These are phyloP conservation scores for Dothideomycetidae sp. DNA, from an alignment of 2,329 filamentous ascomycete genomes.

Conservation along the genomic window DNA sequence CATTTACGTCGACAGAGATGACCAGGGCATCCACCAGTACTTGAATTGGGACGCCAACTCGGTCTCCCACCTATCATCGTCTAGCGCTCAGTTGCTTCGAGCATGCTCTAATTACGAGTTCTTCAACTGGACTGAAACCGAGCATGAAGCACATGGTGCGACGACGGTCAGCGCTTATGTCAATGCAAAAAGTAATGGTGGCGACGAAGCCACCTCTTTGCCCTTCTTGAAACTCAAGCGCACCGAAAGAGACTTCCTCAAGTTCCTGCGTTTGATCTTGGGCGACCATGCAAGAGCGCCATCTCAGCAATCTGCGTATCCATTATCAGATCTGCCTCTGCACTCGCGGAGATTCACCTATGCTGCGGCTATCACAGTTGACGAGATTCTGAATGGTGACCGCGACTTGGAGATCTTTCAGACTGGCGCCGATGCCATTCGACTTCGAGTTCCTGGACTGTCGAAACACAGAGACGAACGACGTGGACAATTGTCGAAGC, in stretches of 20 bases:
- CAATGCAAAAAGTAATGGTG: neutral
- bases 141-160: slow-evolving; percentile 2
- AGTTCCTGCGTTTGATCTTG: slow-evolving; percentile 50
- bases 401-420: slow-evolving; percentile 51
- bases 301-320: slow-evolving; percentile 50
- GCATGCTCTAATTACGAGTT: slow-evolving; percentile 62
- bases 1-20: slow-evolving; percentile 54
- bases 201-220: neutral
- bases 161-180: slow-evolving; percentile 1
- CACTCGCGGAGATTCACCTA: slow-evolving; percentile 52
- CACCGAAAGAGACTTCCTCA: slow-evolving; percentile 54
- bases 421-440: slow-evolving; percentile 52
- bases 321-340: slow-evolving; percentile 46
- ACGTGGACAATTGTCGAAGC: slow-evolving; percentile 4
- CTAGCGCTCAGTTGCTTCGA: slow-evolving; percentile 45
- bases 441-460: slow-evolving; percentile 27
- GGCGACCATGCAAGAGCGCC: slow-evolving; percentile 37
- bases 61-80: slow-evolving; percentile 43
- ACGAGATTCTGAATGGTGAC: slow-evolving; percentile 38
- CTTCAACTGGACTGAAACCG: slow-evolving; percentile 52
- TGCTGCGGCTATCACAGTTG: slow-evolving; percentile 47
- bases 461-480: slow-evolving; percentile 1
- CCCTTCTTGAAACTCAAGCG: slow-evolving; percentile 54
- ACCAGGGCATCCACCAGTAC: slow-evolving; percentile 49
- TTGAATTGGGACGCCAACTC: slow-evolving; percentile 42